phyloP scores from a whole-genome alignment of 108 stramenopile genomes.

The Halocafeteria seosinensis region DNA sequence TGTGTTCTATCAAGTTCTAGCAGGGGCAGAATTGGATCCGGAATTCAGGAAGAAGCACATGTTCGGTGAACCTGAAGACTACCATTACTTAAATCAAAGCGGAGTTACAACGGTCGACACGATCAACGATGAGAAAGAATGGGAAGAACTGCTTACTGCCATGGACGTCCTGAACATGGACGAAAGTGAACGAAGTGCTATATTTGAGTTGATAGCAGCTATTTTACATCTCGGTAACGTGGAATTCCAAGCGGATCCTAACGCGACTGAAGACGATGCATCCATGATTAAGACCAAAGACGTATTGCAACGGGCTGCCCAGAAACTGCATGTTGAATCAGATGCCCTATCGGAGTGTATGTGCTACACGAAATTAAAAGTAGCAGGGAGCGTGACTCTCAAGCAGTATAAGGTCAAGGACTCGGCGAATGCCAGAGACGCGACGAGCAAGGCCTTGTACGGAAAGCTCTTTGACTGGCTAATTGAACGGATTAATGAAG shows the following conservation, averaged over 20 bases:
- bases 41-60: slow-evolving; percentile 16
- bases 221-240: slow-evolving; percentile 30
- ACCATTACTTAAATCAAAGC: slow-evolving; percentile 26
- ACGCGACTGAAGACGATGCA: slow-evolving; percentile 17
- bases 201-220: slow-evolving; percentile 18
- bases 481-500: slow-evolving; percentile 37
- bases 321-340: slow-evolving; percentile 24
- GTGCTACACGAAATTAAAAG: slow-evolving; percentile 4
- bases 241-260: slow-evolving; percentile 43
- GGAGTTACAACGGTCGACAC: slow-evolving; percentile 26
- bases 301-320: slow-evolving; percentile 38
- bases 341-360: slow-evolving; percentile 17
- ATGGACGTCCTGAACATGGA: slow-evolving; percentile 16
- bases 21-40: slow-evolving; percentile 38
- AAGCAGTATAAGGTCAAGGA: slow-evolving; percentile 21
- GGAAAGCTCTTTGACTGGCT: slow-evolving; percentile 36
- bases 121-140: slow-evolving; percentile 32
- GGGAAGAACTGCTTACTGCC: slow-evolving; percentile 17
- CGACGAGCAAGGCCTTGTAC: slow-evolving; percentile 42
- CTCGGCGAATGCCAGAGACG: slow-evolving; percentile 37
- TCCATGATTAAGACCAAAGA: slow-evolving; percentile 33
- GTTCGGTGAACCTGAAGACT: slow-evolving; percentile 29
- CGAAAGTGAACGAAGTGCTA: slow-evolving; percentile 2
- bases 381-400: slow-evolving; percentile 9
- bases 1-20: slow-evolving; percentile 90